A percentile compares a stretch with the other conserved stretches of the same genome.
phyloP scores from a whole-genome alignment of 2,329 filamentous ascomycete genomes.

The Keithomyces neogunnii region DNA sequence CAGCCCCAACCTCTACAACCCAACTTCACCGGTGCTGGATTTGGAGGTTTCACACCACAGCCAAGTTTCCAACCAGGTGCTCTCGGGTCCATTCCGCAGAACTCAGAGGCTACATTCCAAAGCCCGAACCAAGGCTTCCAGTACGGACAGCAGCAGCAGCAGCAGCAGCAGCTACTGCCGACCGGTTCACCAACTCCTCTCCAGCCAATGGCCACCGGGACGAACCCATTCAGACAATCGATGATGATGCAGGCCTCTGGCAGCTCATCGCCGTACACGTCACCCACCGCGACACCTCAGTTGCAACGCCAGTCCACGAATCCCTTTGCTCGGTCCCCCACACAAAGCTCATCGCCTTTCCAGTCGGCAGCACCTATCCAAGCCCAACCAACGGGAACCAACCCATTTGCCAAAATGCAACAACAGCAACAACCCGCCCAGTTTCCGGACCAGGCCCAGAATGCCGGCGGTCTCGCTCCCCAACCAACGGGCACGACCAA shows the following conservation, averaged over 20 bases:
- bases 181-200: conserved; percentile 32
- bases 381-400: conserved; percentile 46
- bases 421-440: conserved; percentile 17
- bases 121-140: conserved; percentile 18
- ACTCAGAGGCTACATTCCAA: conserved; percentile 44
- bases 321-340: conserved; percentile 67
- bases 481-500: conserved; percentile 87
- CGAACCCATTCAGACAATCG: conserved; percentile 91
- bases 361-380: conserved; percentile 30
- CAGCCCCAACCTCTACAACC: conserved; percentile 27
- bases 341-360: conserved; percentile 26
- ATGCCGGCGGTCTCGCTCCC: conserved; percentile 46
- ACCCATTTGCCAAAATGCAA: conserved; percentile 44
- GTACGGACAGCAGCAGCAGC: conserved; percentile 12
- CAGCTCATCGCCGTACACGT: conserved; percentile 21
- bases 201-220: conserved; percentile 38
- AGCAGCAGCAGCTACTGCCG: conserved; percentile 16
- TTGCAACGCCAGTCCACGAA: conserved; percentile 65
- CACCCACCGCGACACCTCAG: conserved; percentile 33
- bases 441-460: conserved; percentile 27
- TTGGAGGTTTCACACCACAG: conserved; percentile 73
- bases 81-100: conserved; percentile 50
- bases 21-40: conserved; percentile 62
- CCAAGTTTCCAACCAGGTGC: conserved; percentile 43
- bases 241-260: conserved; percentile 56